phyloP scores from a whole-genome alignment of 352 stramenopile species.

The Globisporangium apiculatum region DNA sequence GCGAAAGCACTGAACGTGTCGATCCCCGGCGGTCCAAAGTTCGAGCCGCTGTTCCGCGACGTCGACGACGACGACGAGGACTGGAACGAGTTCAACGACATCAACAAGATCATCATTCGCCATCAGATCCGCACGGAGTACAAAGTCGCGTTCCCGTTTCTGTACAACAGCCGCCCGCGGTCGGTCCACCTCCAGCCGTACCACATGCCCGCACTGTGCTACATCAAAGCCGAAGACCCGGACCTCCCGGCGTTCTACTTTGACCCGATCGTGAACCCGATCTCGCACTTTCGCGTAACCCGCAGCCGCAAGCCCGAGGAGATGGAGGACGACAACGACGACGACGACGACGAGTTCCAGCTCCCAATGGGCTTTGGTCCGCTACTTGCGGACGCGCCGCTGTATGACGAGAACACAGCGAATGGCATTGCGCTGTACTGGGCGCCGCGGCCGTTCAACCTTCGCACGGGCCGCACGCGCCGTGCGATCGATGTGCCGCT shows the following conservation, averaged over 20 bases:
- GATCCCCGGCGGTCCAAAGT: slow-evolving; percentile 99
- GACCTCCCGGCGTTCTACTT: slow-evolving; percentile 97
- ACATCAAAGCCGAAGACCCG: slow-evolving; percentile 95
- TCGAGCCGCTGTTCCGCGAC: slow-evolving; percentile 98
- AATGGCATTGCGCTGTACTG: slow-evolving; percentile 98
- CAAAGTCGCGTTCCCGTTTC: slow-evolving; percentile 97
- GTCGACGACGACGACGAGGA: slow-evolving; percentile 98
- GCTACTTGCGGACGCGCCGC: slow-evolving; percentile 89
- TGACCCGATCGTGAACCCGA: slow-evolving; percentile 97
- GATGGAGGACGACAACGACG: slow-evolving; percentile 45
- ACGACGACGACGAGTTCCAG: slow-evolving; percentile 88
- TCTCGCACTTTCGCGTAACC: slow-evolving; percentile 90
- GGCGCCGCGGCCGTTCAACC: slow-evolving; percentile 97
- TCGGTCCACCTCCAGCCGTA: slow-evolving; percentile 95
- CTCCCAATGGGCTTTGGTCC: slow-evolving; percentile 86
- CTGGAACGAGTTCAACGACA: slow-evolving; percentile 99
- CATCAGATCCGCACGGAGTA: slow-evolving; percentile 99
- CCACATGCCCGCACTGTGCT: slow-evolving; percentile 94
- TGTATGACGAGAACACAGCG: slow-evolving; percentile 94
- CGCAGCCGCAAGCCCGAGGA: slow-evolving; percentile 29
- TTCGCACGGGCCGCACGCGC: slow-evolving; percentile 92
- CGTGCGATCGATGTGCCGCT: slow-evolving; percentile 97
- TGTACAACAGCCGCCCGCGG: slow-evolving; percentile 98
- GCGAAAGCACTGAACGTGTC: slow-evolving; percentile 99
- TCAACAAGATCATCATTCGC: slow-evolving; percentile 99